These are phyloP conservation scores for Cercospora sojina DNA, from an alignment of 2,329 filamentous ascomycete genomes.

Conservation along the genomic window DNA sequence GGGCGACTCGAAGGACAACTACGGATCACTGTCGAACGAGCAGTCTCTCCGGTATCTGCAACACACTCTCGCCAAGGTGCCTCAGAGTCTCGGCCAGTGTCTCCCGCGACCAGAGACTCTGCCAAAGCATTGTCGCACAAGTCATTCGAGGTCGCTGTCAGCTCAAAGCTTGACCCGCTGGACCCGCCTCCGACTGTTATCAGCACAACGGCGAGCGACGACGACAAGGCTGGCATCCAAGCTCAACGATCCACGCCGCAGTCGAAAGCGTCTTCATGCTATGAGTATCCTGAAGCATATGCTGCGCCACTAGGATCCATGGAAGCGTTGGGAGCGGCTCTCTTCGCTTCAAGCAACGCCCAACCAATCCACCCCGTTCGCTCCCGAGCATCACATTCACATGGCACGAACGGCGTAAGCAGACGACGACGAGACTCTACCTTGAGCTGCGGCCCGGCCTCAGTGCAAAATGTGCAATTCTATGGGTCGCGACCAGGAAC, in stretches of 20 bases:
- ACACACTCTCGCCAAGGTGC: constrained; percentile 8
- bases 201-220: constrained; percentile 3
- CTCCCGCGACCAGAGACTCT: constrained; percentile 10
- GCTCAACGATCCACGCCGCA: not conserved
- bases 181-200: constrained; percentile 3
- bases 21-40: constrained; percentile 13
- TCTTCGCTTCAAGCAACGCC: constrained; percentile 13
- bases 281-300: constrained; percentile 13
- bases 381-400: not conserved
- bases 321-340: constrained; percentile 13
- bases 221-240: not conserved
- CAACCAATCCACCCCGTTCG: not conserved
- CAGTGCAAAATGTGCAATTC: constrained; percentile 30
- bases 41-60: constrained; percentile 17
- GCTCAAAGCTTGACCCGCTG: constrained; percentile 10
- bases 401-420: not conserved
- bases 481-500: constrained; percentile 27
- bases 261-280: not conserved
- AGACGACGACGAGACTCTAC: constrained; percentile 7
- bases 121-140: not conserved
- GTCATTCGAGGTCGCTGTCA: constrained; percentile 16
- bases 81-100: constrained; percentile 6
- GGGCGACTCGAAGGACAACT: constrained; percentile 29
- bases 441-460: constrained; percentile 19
- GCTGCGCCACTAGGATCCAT: constrained; percentile 17